Evolutionary conservation across 1,284 basidiomycete genomes (phyloP), one percentile per base, ranked within the genome.

Genomic region (Earliella scabrosa): DNA sequence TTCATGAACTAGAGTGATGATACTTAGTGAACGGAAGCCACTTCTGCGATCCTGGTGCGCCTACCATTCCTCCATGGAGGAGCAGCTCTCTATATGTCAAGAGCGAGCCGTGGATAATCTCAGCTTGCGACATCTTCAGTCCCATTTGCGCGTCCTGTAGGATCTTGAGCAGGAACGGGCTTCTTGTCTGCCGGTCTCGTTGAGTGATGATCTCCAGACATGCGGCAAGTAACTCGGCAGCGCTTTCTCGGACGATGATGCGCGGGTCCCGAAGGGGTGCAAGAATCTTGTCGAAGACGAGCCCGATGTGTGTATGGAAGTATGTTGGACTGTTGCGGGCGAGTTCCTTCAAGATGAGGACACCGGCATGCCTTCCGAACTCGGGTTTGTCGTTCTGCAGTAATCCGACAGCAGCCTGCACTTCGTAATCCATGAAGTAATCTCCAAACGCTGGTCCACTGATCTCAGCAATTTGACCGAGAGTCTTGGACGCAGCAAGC

Each of bases 61-160:
- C 65, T 60, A 95, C 95, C 82, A 95, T 93, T 63, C 95, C 94
- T 32, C 95, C 96, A 71, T 98, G 93, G 54, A 97, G 82, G 13
- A 99, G 76, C 31, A 99, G 81, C 69, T 97, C 93, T 50, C 95
- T 88, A 71, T 96, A 95, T 11, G 95, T 97, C 51, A 99, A 80
- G 34, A 99, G 71, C 18, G 93, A 96, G 1, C 97, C 97, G 63
- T 99, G 95, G 40, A 98, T 93, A 24, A 93, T 83, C 75, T 92
- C 97, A 32, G 90, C 83, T 68, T 88, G 86, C 3, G 85, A 80
- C 71, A 88, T 88, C 71, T 91, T 91, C 52, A 98, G 76, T 1
- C 96, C 97, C 54, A 82, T 78, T 68, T 95, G 92, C 4, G 95
- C 95, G 67, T 99, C 96, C 61, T 92, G 86, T 54, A 97, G 83